These are phyloP conservation scores for Butyriboletus regius DNA, from an alignment of 1,284 basidiomycete species.

Conservation along the genomic window DNA sequence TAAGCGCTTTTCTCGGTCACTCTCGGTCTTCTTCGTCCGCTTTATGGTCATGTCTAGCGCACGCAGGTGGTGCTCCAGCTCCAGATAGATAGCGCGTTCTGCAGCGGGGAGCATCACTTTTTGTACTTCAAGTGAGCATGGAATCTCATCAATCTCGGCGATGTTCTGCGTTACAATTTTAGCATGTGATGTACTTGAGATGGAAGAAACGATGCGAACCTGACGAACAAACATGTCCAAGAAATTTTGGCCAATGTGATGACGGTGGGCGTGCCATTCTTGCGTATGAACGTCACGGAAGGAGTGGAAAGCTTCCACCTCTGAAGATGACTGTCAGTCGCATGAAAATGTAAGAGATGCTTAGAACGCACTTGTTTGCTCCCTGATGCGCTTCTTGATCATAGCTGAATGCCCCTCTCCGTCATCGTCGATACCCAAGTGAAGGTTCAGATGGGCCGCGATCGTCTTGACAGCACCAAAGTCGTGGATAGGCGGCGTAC, in stretches of 20 bases:
- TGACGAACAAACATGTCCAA: slow-evolving; percentile 78
- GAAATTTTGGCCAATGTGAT: slow-evolving; percentile 78
- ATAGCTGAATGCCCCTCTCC: slow-evolving; percentile 69
- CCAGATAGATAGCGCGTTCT: slow-evolving; percentile 89
- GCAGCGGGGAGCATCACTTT: slow-evolving; percentile 78
- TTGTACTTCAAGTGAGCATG: slow-evolving; percentile 63
- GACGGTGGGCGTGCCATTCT: slow-evolving; percentile 86
- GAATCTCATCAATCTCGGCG: slow-evolving; percentile 93
- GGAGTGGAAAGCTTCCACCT: slow-evolving; percentile 88
- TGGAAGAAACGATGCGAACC: slow-evolving; percentile 38
- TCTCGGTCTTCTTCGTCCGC: slow-evolving; percentile 77
- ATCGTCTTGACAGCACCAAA: slow-evolving; percentile 89
- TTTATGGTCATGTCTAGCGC: slow-evolving; percentile 83
- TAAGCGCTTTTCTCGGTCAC: slow-evolving; percentile 83
- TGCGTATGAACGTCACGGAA: slow-evolving; percentile 89
- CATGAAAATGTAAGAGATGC: background rate
- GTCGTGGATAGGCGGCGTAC: slow-evolving; percentile 87
- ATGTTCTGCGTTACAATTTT: slow-evolving; percentile 59
- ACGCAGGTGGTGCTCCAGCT: slow-evolving; percentile 89
- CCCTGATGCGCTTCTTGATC: slow-evolving; percentile 72
- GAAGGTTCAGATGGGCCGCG: slow-evolving; percentile 76
- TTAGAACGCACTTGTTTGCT: slow-evolving; percentile 64
- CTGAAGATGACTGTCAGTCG: slow-evolving; percentile 35
- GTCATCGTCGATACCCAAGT: slow-evolving; percentile 85
- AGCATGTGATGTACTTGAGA: slow-evolving; percentile 4